A percentile compares a stretch with the other conserved stretches of the same genome.
These are phyloP conservation scores for Boletus speciosus DNA, from an alignment of 768 basidiomycete genomes.

Conservation along the genomic window DNA sequence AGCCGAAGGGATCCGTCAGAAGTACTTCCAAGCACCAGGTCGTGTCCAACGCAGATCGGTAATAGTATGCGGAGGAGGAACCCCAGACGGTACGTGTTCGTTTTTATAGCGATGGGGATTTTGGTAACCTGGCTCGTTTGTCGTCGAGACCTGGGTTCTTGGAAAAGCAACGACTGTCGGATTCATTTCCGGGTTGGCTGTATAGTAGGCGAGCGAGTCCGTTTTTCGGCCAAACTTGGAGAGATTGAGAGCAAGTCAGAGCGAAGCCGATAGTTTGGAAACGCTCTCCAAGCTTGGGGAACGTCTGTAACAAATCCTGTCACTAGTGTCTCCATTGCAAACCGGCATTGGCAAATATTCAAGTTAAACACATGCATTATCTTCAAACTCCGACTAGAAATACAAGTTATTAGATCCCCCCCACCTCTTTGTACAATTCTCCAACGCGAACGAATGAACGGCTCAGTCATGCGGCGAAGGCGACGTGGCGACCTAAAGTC, in stretches of 20 bases:
- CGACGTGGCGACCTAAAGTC: slow-evolving; percentile 3
- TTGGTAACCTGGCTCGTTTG: neutral
- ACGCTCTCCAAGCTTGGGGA: no score
- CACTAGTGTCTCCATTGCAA: neutral
- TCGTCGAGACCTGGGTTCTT: no score
- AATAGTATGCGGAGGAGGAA: slow-evolving; percentile 58
- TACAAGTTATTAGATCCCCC: neutral
- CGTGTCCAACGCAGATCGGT: slow-evolving; percentile 65
- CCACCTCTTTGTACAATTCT: neutral
- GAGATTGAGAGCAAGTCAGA: no score
- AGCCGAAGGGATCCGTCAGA: slow-evolving; percentile 13
- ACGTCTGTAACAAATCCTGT: neutral
- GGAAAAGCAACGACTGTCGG: no score
- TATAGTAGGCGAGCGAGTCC: no score
- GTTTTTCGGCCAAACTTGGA: no score
- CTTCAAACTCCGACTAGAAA: slow-evolving; percentile 27
- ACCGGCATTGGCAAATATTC: neutral
- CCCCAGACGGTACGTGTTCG: slow-evolving; percentile 22
- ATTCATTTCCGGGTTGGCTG: no score
- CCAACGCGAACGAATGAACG: slow-evolving; percentile 5
- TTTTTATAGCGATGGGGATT: neutral
- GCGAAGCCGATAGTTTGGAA: no score
- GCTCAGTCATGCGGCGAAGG: slow-evolving; percentile 20
- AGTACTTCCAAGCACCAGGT: slow-evolving; percentile 47
- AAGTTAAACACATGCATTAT: slow-evolving; percentile 7